Evolutionary conservation across 2,329 filamentous ascomycete genomes (phyloP).

Genomic region (Rasamsonia emersonii): DNA sequence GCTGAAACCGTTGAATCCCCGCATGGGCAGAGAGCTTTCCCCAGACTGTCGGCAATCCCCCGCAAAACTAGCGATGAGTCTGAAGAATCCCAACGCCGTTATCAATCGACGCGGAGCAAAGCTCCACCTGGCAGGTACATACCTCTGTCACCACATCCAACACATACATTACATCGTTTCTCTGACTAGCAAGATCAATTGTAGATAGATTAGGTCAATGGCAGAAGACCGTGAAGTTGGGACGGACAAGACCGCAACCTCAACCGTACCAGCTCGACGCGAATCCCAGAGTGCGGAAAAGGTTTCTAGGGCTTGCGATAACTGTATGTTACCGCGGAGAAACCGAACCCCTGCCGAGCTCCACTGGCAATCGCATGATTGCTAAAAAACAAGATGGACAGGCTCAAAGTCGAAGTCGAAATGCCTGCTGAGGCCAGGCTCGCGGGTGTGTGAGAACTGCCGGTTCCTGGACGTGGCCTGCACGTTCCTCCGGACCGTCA

Average conservation of each 20-base stretch:
- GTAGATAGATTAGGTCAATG: no score
- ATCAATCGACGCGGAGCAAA: no score
- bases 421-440: slow-evolving; percentile 7
- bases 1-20: no score
- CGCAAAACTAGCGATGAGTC: no score
- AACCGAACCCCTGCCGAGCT: no score
- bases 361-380: not conserved
- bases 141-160: no score
- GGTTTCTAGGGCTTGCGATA: slow-evolving; percentile 8
- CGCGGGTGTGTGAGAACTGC: slow-evolving; percentile 8
- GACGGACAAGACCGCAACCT: not conserved
- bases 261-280: slow-evolving; percentile 1
- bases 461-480: slow-evolving; percentile 7
- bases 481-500: slow-evolving; percentile 8
- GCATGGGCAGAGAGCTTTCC: no score
- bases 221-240: slow-evolving; percentile 1
- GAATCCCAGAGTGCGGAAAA: slow-evolving; percentile 8
- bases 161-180: no score
- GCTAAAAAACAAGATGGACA: not conserved
- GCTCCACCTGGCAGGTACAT: no score
- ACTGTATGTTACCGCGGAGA: slow-evolving; percentile 6
- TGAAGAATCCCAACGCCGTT: no score
- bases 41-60: no score
- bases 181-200: no score
- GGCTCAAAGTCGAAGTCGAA: slow-evolving; percentile 9